Base-by-base conservation (phyloP, 805 yeast genomes). In the Yueomyces sinensis region DNA sequence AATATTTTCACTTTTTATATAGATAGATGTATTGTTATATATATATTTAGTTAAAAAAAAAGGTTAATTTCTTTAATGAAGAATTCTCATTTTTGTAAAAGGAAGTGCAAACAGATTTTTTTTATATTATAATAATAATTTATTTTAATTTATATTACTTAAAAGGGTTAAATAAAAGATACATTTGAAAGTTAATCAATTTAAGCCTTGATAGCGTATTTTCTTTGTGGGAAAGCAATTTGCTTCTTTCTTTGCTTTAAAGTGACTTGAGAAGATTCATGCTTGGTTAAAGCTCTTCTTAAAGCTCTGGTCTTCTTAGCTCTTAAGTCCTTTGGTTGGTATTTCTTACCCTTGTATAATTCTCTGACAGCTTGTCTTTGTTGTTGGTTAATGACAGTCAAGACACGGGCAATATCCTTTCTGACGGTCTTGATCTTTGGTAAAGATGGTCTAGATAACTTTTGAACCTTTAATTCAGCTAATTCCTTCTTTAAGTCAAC, bases 221-320 rank as follows among this genome's bases (percentile, higher is more conserved):
- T 82, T 79, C 94, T 86, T 73, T 80, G 87, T 66, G 99, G 97
- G 94, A 79, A 86, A 69, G 96, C 94, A 60, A 76, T 74, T 61
- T 75, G 75, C 70, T 74, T 78, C 87, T 91, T 91, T 70, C 74
- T 75, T 64, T 87, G 84, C 76, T 82, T 86, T 56, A 69, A 80
- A 61, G 97, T 89, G 65, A 70, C 67, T 65, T 70, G 70, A 57
- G 74, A 61, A 64, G 82, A 78, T 74, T 91, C 95, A 68, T 68
- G 66, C 62, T 80, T 73, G 67, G 96, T 76, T 63, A 91, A 76
- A 63, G 78, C 76, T 77, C 97, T 82, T 82, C 98, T 89, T 70
- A 89, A 71, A 68, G 98, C 97, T 80, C 97, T 89, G 70, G 99
- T 91, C 82, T 91, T 83, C 89, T 91, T 91, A 58, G 86, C 94